A percentile compares a stretch with the other conserved stretches of the same genome.
phyloP scores from a whole-genome alignment of 345 rosid species.

The Syzygium oleosum region DNA sequence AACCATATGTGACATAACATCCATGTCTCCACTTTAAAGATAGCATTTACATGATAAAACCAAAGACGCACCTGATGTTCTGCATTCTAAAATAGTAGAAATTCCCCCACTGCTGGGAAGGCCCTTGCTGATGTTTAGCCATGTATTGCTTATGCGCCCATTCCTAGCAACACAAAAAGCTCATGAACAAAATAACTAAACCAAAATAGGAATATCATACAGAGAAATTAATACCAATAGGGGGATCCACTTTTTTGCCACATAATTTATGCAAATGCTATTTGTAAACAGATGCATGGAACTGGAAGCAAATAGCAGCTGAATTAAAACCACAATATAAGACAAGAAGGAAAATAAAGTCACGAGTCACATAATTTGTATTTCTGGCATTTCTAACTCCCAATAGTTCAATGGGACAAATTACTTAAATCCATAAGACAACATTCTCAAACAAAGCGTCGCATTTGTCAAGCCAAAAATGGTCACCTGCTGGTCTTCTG shows the following conservation, averaged over 20 bases:
- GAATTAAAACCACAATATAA: neutral
- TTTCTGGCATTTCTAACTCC: neutral
- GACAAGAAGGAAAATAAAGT: neutral
- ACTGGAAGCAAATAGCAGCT: neutral
- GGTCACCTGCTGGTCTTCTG: constrained; percentile 71
- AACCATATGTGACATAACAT: neutral
- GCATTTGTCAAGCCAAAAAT: neutral
- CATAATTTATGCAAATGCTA: neutral
- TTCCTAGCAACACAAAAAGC: constrained; percentile 39
- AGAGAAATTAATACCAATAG: neutral
- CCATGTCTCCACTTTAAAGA: neutral
- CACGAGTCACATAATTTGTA: neutral
- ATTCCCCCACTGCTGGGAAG: constrained; percentile 95
- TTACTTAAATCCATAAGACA: neutral
- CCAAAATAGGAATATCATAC: neutral
- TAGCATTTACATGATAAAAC: neutral
- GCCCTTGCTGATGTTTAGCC: constrained; percentile 86
- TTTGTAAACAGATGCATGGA: neutral
- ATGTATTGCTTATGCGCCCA: constrained; percentile 95
- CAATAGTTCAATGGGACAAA: neutral
- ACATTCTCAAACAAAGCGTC: neutral
- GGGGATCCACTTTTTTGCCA: neutral
- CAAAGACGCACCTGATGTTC: constrained; percentile 60
- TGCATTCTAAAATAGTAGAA: constrained; percentile 95
- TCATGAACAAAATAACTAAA: neutral